A percentile compares a stretch with the other conserved stretches of the same genome.
Evolutionary conservation across 768 basidiomycete species (phyloP).

Genomic region (Hysterangium stoloniferum): DNA sequence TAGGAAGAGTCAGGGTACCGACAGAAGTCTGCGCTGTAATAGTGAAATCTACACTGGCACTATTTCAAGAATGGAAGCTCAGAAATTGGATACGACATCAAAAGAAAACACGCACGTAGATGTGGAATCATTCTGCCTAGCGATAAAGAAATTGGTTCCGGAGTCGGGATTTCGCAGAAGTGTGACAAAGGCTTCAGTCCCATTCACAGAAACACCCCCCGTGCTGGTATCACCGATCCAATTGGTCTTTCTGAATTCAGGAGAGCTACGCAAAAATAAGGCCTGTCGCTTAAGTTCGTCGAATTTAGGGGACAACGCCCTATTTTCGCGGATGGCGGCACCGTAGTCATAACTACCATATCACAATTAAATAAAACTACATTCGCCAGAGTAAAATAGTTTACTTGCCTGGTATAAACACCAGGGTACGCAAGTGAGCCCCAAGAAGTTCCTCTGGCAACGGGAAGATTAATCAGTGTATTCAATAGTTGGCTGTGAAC

Average conservation of each 20-base stretch:
- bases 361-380: constrained; percentile 2
- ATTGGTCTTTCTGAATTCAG: constrained; percentile 74
- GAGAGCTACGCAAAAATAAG: constrained; percentile 71
- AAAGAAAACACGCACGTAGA: constrained; percentile 1
- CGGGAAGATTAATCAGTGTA: neutral
- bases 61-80: constrained; percentile 16
- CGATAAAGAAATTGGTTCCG: constrained; percentile 57
- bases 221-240: constrained; percentile 57
- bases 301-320: constrained; percentile 59
- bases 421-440: constrained; percentile 73
- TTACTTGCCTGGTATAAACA: constrained; percentile 44
- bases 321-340: constrained; percentile 40
- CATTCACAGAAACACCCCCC: constrained; percentile 35
- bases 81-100: neutral
- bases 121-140: constrained; percentile 58
- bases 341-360: constrained; percentile 83
- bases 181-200: constrained; percentile 48
- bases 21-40: constrained; percentile 48
- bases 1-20: constrained; percentile 50
- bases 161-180: constrained; percentile 63
- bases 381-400: neutral
- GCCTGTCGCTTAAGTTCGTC: constrained; percentile 73
- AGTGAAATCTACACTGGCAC: constrained; percentile 46
- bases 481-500: neutral
- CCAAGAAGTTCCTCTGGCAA: constrained; percentile 73